Percentiles rank a stretch among this genome's conserved stretches.
phyloP scores from a whole-genome alignment of 2,329 filamentous ascomycete species.

The Ustilaginoidea virens region DNA sequence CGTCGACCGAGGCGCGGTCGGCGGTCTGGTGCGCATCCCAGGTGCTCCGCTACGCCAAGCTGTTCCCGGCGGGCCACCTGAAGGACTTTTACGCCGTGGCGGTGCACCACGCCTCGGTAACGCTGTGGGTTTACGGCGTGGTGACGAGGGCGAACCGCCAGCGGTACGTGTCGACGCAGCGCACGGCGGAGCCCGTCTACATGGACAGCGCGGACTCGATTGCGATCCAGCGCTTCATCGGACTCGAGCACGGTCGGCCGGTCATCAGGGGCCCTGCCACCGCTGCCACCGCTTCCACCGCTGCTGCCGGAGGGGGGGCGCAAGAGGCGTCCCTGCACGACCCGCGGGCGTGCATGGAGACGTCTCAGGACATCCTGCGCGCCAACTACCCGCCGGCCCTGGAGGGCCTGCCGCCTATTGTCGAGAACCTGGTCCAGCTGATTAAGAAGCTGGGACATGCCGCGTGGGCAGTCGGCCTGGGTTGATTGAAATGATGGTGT shows the following conservation, averaged over 20 bases:
- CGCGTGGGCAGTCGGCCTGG: constrained; percentile 22
- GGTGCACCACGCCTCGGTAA: constrained; percentile 52
- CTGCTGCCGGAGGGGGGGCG: constrained; percentile 13
- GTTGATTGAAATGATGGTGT: constrained; percentile 8
- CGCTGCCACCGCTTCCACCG: no score
- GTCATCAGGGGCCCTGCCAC: constrained; percentile 25
- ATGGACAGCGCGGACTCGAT: constrained; percentile 41
- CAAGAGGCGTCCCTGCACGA: constrained; percentile 33
- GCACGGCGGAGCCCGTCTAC: constrained; percentile 25
- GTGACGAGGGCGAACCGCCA: constrained; percentile 26
- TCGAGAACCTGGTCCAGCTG: constrained; percentile 51
- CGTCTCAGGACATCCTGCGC: constrained; percentile 39
- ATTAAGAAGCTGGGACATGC: constrained; percentile 44
- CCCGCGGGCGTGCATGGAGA: constrained; percentile 41
- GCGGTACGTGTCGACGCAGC: constrained; percentile 17
- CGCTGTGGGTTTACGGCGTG: constrained; percentile 55
- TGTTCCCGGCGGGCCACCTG: constrained; percentile 35
- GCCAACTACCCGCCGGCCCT: constrained; percentile 31
- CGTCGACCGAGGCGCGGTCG: constrained; percentile 37
- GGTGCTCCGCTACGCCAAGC: constrained; percentile 42
- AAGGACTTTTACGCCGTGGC: constrained; percentile 54
- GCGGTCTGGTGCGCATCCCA: constrained; percentile 56
- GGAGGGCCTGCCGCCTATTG: constrained; percentile 38
- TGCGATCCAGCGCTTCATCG: constrained; percentile 40
- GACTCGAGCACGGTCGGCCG: constrained; percentile 36